Evolutionary conservation across 2,329 filamentous ascomycete species (phyloP), one percentile per base, ranked within the genome.

Genomic region (Colletotrichum gloeosporioides): DNA sequence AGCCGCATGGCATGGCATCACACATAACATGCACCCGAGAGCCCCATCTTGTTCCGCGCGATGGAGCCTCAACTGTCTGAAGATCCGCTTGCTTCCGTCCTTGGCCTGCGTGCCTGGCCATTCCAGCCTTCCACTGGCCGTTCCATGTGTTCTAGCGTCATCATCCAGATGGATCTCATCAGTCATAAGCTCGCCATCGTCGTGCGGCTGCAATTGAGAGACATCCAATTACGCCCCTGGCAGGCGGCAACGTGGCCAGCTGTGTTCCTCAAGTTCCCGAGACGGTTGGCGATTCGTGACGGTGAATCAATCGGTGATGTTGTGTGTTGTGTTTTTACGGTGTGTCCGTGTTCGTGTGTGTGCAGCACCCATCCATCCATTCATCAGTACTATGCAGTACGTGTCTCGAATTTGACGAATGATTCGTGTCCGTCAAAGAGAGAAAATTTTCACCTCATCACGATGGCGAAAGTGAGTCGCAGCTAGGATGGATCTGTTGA

Each of bases 121-220:
- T 61, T 77, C 62, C 36, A 75, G 75, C 64, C 64, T 76, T 76
- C 73, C 70, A 73, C 67, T 31, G 63, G 29, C 31, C 71, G 39
- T 74, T 75, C 75, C 71, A 71, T 63, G 63, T 36, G 53, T 67
- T 77, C 66, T 71, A 77, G 66, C 66, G 65, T 66, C 71, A 70
- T 66, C 36, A 34, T 27, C 31, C 16, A 8, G 67, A 77, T 77
- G 76, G 76, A 71, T 77, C 66, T 74, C 73, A 77, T 77, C 74
- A 76, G 76, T 73, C 76, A 76, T 61, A 71, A 75, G 69, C 73
- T 76, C 70, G 32, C 70, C 73, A 76, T 73, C n/a, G 57, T 76
- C 69, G 69, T 73, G 64, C 44, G 57, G 70, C 39, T 61, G 57
- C 39, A 32, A 59, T 65, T 32, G 25, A 53, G 44, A 27, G 73